A percentile compares a stretch with the other conserved stretches of the same genome.
phyloP scores from a whole-genome alignment of 306 rosid species.

The Pyrus bretschneideri region DNA sequence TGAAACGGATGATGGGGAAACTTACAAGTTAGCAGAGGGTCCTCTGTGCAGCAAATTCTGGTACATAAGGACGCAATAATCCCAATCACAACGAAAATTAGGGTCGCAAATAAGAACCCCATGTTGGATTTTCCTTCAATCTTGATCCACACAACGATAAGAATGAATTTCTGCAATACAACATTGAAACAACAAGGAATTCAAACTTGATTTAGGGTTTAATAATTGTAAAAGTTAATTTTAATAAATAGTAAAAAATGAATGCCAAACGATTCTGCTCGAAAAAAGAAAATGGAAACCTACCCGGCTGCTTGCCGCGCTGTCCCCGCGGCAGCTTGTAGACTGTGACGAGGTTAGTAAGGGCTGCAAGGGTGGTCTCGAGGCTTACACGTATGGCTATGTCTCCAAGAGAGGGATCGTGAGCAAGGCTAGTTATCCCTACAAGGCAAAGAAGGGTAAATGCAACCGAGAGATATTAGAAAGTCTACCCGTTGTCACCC shows the following conservation, averaged over 20 bases:
- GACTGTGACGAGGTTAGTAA: no score
- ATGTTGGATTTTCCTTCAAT: conserved; percentile 45
- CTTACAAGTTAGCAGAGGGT: conserved; percentile 72
- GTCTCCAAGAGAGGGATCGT: no score
- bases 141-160: conserved; percentile 26
- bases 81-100: conserved; percentile 60
- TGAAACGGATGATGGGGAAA: background rate
- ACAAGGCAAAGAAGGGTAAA: no score
- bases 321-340: no score
- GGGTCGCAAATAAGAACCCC: conserved; percentile 76
- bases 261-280: background rate
- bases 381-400: no score
- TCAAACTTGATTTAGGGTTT: background rate
- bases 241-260: no score
- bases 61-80: conserved; percentile 65
- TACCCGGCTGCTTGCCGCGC: background rate
- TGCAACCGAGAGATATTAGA: no score
- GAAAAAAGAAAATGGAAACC: background rate
- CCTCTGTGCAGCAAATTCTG: conserved; percentile 78
- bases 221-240: background rate
- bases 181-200: background rate
- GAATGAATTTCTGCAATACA: conserved; percentile 29
- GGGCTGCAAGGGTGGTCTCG: no score
- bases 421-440: no score
- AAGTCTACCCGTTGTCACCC: no score